Evolutionary conservation across 2,329 filamentous ascomycete species (phyloP).

Genomic region (Aspergillus sp.): DNA sequence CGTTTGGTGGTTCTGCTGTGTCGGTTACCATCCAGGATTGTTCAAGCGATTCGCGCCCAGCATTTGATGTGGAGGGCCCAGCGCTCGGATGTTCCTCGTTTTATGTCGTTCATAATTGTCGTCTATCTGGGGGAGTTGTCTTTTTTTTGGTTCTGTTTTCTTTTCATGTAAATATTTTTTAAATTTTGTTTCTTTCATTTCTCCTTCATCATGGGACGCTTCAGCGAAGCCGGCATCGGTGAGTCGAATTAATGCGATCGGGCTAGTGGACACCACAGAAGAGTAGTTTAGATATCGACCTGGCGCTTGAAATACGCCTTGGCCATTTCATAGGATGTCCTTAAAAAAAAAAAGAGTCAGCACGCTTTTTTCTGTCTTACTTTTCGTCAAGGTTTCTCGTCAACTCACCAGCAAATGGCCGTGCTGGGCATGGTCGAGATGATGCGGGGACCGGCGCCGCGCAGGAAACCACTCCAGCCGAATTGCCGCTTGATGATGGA

Average conservation of each 20-base stretch:
- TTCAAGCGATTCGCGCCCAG: neutral
- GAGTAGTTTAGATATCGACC: conserved; percentile 20
- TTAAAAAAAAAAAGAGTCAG: conserved; percentile 22
- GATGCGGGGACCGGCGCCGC: conserved; percentile 84
- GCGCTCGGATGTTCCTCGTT: neutral
- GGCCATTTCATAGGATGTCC: conserved; percentile 66
- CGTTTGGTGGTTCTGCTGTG: neutral
- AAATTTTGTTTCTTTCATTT: neutral
- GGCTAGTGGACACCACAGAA: conserved; percentile 3
- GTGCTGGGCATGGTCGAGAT: conserved; percentile 98
- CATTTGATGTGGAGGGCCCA: neutral
- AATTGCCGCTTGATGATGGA: conserved; percentile 78
- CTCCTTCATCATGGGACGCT: neutral
- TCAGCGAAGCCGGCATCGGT: no score
- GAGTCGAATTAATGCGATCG: conserved; percentile 13
- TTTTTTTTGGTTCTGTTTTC: conserved; percentile 1
- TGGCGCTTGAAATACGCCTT: conserved; percentile 63
- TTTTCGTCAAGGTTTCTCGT: no score
- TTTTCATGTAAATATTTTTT: neutral
- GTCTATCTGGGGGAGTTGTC: neutral
- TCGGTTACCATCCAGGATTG: neutral
- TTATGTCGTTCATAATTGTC: neutral
- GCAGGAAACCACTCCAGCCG: conserved; percentile 84
- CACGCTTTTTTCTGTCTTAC: no score
- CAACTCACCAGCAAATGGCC: conserved; percentile 88